These are phyloP conservation scores for Eudorina sp. DNA, from an alignment of 139 green algal genomes.

Conservation along the genomic window DNA sequence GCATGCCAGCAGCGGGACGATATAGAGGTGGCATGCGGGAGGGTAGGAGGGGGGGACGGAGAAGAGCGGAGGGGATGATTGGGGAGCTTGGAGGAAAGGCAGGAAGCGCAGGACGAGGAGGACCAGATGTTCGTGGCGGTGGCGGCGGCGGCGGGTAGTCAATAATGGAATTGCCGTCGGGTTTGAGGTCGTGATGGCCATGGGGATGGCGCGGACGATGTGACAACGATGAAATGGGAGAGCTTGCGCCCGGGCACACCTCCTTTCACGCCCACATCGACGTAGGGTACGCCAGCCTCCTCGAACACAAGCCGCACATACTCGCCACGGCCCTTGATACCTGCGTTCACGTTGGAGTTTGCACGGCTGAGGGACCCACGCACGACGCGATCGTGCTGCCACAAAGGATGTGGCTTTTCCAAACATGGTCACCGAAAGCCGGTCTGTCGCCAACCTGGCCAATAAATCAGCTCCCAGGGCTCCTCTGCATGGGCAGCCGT, in stretches of 20 bases:
- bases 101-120: too few relatives aligned
- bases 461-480: constrained; percentile 31
- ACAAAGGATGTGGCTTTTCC: too few relatives aligned
- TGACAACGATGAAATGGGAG: not conserved
- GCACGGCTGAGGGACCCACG: too few relatives aligned
- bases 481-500: not conserved
- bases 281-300: constrained; percentile 60
- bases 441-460: constrained; percentile 28
- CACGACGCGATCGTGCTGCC: too few relatives aligned
- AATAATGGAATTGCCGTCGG: not conserved
- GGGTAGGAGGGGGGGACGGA: not conserved
- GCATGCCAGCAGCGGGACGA: too few relatives aligned
- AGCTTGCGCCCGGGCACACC: not conserved
- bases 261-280: constrained; percentile 43
- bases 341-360: constrained; percentile 10
- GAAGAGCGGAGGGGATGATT: not conserved
- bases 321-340: constrained; percentile 69
- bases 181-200: not conserved
- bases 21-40: not conserved
- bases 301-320: constrained; percentile 65
- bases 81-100: too few relatives aligned
- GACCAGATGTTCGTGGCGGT: too few relatives aligned
- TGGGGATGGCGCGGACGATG: not conserved
- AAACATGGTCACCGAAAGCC: too few relatives aligned
- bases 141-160: not conserved